A percentile compares a stretch with the other conserved stretches of the same genome.
Evolutionary conservation across 345 rosid genomes (phyloP).

Genomic region (Camelina neglecta): DNA sequence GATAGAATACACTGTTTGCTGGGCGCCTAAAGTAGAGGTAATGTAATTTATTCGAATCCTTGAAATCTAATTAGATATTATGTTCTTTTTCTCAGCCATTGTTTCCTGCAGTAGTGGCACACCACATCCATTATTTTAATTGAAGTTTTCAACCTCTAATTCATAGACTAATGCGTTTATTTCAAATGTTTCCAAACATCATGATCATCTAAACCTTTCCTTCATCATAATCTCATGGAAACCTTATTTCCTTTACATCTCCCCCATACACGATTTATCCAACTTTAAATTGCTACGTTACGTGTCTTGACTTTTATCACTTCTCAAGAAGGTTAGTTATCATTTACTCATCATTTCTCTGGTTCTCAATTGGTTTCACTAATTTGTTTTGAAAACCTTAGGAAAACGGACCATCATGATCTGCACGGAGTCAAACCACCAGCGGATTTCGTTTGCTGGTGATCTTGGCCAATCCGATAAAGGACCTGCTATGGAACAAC

Average conservation of each 20-base stretch:
- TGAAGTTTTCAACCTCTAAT: conserved; percentile 37
- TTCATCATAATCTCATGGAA: conserved; percentile 25
- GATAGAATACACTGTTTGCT: not conserved
- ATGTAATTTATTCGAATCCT: conserved; percentile 18
- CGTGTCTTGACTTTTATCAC: not conserved
- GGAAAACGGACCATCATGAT: conserved; percentile 38
- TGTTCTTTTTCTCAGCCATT: conserved; percentile 21
- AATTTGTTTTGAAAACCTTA: conserved; percentile 18
- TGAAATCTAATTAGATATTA: conserved; percentile 38
- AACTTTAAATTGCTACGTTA: not conserved
- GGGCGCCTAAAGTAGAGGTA: conserved; percentile 28
- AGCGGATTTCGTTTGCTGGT: conserved; percentile 62
- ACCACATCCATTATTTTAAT: conserved; percentile 46
- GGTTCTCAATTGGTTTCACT: conserved; percentile 26
- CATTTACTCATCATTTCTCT: conserved; percentile 9
- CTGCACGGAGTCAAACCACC: conserved; percentile 64
- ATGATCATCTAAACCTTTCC: conserved; percentile 18
- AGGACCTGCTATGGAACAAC: conserved; percentile 20
- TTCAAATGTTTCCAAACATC: conserved; percentile 27
- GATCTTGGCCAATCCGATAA: conserved; percentile 55
- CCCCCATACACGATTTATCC: not conserved
- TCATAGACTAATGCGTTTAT: conserved; percentile 27
- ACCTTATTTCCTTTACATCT: conserved; percentile 11
- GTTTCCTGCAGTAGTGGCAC: conserved; percentile 38
- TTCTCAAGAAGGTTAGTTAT: conserved; percentile 26